Base-by-base conservation (phyloP, 2,329 filamentous ascomycete species). In the Aspergillus unguis region DNA sequence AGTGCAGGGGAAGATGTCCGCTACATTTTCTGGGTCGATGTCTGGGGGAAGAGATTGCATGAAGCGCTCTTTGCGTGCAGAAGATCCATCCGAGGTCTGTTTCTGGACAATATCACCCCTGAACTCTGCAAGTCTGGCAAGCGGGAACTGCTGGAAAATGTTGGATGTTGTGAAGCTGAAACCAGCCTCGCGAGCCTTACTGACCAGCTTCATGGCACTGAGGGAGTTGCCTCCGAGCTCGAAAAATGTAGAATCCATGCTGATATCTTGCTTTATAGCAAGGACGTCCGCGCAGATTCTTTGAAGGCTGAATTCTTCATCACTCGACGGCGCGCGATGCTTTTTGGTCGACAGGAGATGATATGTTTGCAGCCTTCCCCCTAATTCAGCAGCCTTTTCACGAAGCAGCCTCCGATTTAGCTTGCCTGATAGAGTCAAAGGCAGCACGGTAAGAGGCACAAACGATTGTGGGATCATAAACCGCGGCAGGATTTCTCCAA, bases 111-210 rank as follows among this genome's bases (percentile, higher is more conserved):
- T 29, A 27, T 53, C 35, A 7, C 50, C 35, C 33, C 52, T 38
- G 5, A 42, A 42, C 6, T 49, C 25, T 27, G 54, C 43, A 31
- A 58, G 53, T 6, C 45, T 48, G 27, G 49, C 48, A 26, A 61
- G 44, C 6, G 48, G 48, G 6, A 52, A 57, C 52, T 67, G 51
- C 10, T 59, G 49, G 58, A 69, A 71, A 48, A 65, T 58, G 40
- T 61, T 56, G 17, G 61, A 62, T 2, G 64, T 61, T 3, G 62
- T 63, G 29, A 70, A 50, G 25, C 41, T 48, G 44, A 63, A 41
- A 6, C 55, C 56, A 8, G 45, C 27, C 6, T 40, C 40, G 31
- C 54, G 55, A n/a, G 59, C 57, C 2, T 43, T 36, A 17, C 27
- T 31, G 7, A 44, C 55, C 10, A 59, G 31, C 10, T 49, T 37